Conservation (phyloP, 306 rosid species). For the Corylus avellana region DNA sequence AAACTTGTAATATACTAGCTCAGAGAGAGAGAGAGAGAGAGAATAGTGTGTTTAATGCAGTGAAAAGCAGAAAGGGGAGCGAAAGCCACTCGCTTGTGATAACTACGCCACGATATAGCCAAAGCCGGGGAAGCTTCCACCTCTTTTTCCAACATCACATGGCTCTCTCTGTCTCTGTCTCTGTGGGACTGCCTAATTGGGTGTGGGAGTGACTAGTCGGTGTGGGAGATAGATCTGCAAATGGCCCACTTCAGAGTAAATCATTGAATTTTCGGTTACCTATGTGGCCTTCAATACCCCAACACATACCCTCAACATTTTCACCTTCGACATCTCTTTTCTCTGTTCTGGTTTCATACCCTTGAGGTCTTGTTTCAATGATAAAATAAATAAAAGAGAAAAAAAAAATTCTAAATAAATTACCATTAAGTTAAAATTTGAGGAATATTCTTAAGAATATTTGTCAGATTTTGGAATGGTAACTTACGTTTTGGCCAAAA, state of each 20-base stretch:
- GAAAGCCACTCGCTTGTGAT: constrained; percentile 26
- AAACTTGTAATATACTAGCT: neutral
- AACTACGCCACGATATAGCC: neutral
- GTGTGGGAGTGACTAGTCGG: neutral
- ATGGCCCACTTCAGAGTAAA: neutral
- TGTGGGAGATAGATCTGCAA: neutral
- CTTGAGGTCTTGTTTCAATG: too few species aligned
- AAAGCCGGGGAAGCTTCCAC: constrained; percentile 19
- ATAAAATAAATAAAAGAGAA: too few species aligned
- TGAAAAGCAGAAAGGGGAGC: neutral
- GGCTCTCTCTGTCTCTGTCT: neutral
- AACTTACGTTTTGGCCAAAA: too few species aligned
- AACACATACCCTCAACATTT: neutral
- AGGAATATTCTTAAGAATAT: too few species aligned
- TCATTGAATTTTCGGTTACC: too few species aligned
- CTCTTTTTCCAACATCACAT: neutral
- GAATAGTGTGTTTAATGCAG: neutral
- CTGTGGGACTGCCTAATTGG: too few species aligned
- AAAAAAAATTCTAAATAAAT: too few species aligned
- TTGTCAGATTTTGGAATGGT: too few species aligned
- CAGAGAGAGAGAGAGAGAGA: neutral
- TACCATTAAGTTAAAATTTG: too few species aligned
- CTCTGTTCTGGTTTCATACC: too few species aligned
- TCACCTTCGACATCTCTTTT: too few species aligned
- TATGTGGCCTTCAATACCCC: neutral